Percentiles rank a stretch among this genome's conserved stretches.
Conservation (phyloP, 169 alveolate species). For the Eimeria maxima region DNA sequence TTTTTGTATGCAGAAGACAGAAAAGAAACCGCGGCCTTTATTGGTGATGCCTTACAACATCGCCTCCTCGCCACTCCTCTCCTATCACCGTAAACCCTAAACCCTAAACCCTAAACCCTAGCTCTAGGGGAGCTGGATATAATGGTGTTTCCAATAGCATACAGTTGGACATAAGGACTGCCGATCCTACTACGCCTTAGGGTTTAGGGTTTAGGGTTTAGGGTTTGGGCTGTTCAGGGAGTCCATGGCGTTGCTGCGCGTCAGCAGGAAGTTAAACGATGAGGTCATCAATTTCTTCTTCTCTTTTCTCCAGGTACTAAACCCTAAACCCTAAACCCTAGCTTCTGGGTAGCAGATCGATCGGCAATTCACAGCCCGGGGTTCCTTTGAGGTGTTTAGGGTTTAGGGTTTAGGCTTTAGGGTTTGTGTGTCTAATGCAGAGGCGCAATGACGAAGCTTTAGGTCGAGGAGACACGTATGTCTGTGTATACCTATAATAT, state of each 20-base stretch:
- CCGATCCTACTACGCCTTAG: neutral
- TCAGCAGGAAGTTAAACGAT: neutral
- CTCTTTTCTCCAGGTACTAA: neutral
- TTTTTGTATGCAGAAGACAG: too few relatives aligned
- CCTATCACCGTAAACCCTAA: too few relatives aligned
- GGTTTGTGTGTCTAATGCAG: neutral
- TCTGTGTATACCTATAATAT: neutral
- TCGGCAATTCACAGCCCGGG: neutral
- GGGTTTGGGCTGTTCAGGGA: neutral
- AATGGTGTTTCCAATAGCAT: too few relatives aligned
- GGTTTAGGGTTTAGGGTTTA: constrained; percentile 40
- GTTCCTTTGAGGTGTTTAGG: neutral
- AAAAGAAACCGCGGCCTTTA: too few relatives aligned
- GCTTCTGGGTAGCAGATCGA: neutral
- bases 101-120: neutral
- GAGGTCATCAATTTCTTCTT: neutral
- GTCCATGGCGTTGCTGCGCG: neutral
- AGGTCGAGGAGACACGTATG: neutral
- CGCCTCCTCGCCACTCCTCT: too few relatives aligned
- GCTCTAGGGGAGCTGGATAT: neutral
- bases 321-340: constrained; percentile 44
- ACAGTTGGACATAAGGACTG: too few relatives aligned
- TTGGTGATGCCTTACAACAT: too few relatives aligned
- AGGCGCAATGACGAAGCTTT: neutral
- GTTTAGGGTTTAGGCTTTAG: neutral